Percentiles rank a stretch among this genome's conserved stretches.
Evolutionary conservation across 805 yeast genomes (phyloP).

Genomic region (Candida yuanshanica): DNA sequence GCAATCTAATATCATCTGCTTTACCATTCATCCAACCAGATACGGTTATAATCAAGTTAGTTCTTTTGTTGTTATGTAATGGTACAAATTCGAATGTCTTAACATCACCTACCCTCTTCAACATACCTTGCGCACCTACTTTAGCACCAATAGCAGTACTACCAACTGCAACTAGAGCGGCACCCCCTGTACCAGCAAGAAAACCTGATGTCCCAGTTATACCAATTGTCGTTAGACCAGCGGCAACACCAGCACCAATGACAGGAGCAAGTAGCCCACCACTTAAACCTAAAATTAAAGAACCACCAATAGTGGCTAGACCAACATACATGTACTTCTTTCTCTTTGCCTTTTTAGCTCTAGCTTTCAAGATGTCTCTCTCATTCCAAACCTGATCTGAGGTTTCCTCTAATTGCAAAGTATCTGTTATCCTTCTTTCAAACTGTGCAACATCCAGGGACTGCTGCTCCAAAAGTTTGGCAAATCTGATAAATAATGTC

Average conservation of each 20-base stretch:
- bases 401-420: slow-evolving; percentile 81
- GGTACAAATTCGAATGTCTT: slow-evolving; percentile 93
- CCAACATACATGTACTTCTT: slow-evolving; percentile 84
- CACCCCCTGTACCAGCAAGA: slow-evolving; percentile 94
- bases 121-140: slow-evolving; percentile 83
- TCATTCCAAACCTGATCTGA: slow-evolving; percentile 78
- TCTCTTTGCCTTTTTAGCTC: slow-evolving; percentile 60
- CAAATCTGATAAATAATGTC: slow-evolving; percentile 66
- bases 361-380: slow-evolving; percentile 55
- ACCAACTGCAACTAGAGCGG: slow-evolving; percentile 87
- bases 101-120: slow-evolving; percentile 83
- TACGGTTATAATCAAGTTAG: slow-evolving; percentile 81
- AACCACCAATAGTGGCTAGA: slow-evolving; percentile 93
- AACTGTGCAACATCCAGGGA: slow-evolving; percentile 77
- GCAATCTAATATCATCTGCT: slow-evolving; percentile 91
- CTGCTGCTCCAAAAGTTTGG: slow-evolving; percentile 50
- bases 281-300: slow-evolving; percentile 86
- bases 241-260: slow-evolving; percentile 97
- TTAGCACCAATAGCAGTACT: slow-evolving; percentile 89
- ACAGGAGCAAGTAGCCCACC: slow-evolving; percentile 97
- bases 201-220: slow-evolving; percentile 91
- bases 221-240: slow-evolving; percentile 93
- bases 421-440: slow-evolving; percentile 85
- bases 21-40: slow-evolving; percentile 98
- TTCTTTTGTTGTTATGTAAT: slow-evolving; percentile 81